phyloP scores from a whole-genome alignment of 2,329 filamentous ascomycete species.

The Colletotrichum chrysophilum region DNA sequence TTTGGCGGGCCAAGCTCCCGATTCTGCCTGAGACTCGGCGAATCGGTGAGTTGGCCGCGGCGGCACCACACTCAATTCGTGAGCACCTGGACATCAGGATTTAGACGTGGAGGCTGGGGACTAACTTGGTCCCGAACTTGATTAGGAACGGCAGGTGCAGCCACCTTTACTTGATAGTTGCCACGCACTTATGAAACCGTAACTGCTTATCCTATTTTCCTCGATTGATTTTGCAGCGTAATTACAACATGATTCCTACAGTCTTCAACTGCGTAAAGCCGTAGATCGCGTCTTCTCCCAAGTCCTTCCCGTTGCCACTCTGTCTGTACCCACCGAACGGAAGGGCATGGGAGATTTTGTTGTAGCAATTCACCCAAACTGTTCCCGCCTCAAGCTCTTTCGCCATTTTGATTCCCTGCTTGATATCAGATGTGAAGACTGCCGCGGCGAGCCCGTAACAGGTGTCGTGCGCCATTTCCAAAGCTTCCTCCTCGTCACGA shows the following conservation, averaged over 20 bases:
- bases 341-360: neutral
- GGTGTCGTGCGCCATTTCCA: neutral
- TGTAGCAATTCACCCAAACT: neutral
- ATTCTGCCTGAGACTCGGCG: neutral
- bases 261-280: neutral
- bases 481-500: neutral
- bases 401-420: neutral
- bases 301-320: neutral
- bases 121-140: neutral
- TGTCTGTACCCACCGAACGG: neutral
- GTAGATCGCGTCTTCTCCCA: neutral
- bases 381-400: neutral
- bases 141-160: neutral
- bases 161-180: neutral
- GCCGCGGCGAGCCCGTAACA: neutral
- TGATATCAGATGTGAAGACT: neutral
- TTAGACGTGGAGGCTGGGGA: neutral
- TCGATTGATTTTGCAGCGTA: neutral
- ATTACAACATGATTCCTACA: neutral
- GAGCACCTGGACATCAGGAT: accelerated
- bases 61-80: neutral
- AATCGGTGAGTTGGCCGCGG: neutral
- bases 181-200: accelerated
- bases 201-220: accelerated
- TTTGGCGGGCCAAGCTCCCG: neutral